These are phyloP conservation scores for Ettlia oleoabundans DNA, from an alignment of 139 green algal genomes.

Conservation along the genomic window DNA sequence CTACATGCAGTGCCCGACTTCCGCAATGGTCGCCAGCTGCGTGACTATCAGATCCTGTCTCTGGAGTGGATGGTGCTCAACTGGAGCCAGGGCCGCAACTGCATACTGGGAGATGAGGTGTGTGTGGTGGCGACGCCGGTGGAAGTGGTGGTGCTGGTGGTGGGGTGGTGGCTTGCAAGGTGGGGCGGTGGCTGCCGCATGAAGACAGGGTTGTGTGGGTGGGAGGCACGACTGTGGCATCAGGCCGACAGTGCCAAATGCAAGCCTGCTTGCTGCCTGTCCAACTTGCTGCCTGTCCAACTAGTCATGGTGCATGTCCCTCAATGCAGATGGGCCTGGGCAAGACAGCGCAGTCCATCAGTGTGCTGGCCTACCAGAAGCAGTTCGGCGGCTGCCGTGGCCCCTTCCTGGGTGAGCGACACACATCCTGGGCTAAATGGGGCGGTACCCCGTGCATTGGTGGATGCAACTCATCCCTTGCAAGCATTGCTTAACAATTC, in stretches of 20 bases:
- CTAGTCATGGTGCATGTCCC: too few species aligned
- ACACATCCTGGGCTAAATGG: neutral
- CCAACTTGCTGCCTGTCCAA: too few species aligned
- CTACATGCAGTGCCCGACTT: constrained; percentile 66
- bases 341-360: constrained; percentile 85
- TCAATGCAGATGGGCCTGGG: constrained; percentile 95
- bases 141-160: too few species aligned
- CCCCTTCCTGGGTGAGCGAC: constrained; percentile 78
- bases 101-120: constrained; percentile 94
- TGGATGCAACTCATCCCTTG: neutral
- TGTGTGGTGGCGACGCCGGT: neutral
- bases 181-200: neutral
- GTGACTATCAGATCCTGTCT: constrained; percentile 80
- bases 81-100: constrained; percentile 62
- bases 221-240: neutral
- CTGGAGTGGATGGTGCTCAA: constrained; percentile 86
- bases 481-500: too few species aligned
- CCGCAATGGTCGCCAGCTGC: constrained; percentile 72
- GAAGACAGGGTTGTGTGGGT: neutral
- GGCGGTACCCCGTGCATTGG: neutral
- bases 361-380: constrained; percentile 71
- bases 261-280: too few species aligned
- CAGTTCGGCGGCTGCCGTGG: constrained; percentile 55
- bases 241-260: too few species aligned
- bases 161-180: too few species aligned